These are phyloP conservation scores for Apiospora malaysiana DNA, from an alignment of 2,329 filamentous ascomycete species.

Conservation along the genomic window DNA sequence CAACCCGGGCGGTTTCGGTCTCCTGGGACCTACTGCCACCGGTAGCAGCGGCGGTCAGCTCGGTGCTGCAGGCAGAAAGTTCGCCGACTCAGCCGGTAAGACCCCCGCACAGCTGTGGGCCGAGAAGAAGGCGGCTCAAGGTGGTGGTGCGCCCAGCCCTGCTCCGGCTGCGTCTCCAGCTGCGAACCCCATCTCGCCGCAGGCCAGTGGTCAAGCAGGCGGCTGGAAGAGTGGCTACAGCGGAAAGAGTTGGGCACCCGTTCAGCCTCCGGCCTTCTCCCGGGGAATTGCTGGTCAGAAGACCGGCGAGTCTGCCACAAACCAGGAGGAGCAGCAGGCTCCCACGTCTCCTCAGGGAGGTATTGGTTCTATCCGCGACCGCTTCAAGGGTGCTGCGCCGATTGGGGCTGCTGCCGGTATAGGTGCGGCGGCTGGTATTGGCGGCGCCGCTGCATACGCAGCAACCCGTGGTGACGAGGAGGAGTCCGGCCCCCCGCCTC, in stretches of 20 bases:
- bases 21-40: constrained; percentile 65
- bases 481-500: constrained; percentile 61
- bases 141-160: constrained; percentile 61
- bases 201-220: constrained; percentile 68
- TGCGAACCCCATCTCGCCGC: constrained; percentile 64
- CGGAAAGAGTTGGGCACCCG: constrained; percentile 88
- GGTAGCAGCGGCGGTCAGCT: constrained; percentile 56
- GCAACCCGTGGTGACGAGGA: constrained; percentile 45
- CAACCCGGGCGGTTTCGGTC: constrained; percentile 71
- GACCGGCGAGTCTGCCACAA: constrained; percentile 60
- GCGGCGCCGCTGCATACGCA: constrained; percentile 40
- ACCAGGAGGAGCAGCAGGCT: constrained; percentile 46
- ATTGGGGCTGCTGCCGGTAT: constrained; percentile 39
- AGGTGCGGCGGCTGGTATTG: constrained; percentile 29
- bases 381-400: constrained; percentile 69
- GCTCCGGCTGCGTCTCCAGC: constrained; percentile 49
- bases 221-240: constrained; percentile 91
- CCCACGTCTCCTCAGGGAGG: constrained; percentile 65
- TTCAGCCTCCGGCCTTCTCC: constrained; percentile 75
- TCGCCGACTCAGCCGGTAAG: constrained; percentile 93
- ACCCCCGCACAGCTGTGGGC: constrained; percentile 97
- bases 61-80: constrained; percentile 85
- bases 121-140: constrained; percentile 89
- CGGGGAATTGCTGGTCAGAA: constrained; percentile 67
- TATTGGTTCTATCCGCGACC: constrained; percentile 78